Evolutionary conservation across 805 yeast species (phyloP).

Genomic region (Ogataea zsoltii): DNA sequence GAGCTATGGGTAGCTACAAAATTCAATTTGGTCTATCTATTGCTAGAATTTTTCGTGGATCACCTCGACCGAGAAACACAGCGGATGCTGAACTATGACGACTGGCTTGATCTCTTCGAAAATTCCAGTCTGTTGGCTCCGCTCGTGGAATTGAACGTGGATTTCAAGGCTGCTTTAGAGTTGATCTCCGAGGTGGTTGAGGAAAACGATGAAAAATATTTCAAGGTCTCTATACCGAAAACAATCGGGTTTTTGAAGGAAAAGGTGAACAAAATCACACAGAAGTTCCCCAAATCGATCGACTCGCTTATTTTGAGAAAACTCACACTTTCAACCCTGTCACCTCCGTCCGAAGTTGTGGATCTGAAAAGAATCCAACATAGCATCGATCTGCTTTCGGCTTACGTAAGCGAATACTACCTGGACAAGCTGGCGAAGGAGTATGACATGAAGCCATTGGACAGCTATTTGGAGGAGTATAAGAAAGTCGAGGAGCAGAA

Average conservation of each 20-base stretch:
- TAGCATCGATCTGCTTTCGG: constrained; percentile 49
- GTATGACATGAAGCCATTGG: constrained; percentile 24
- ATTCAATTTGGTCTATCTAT: constrained; percentile 41
- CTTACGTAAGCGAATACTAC: constrained; percentile 39
- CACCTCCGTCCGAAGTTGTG: constrained; percentile 37
- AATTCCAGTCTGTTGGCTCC: constrained; percentile 20
- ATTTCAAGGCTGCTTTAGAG: constrained; percentile 28
- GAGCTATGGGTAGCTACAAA: constrained; percentile 41
- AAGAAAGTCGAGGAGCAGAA: constrained; percentile 24
- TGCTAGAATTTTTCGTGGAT: constrained; percentile 38
- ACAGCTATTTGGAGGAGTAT: constrained; percentile 20
- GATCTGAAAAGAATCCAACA: constrained; percentile 38
- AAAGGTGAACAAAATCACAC: constrained; percentile 39
- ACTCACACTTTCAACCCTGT: constrained; percentile 30
- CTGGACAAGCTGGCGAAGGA: constrained; percentile 24
- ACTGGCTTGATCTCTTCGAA: constrained; percentile 37
- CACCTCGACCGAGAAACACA: constrained; percentile 28
- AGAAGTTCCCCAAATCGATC: constrained; percentile 39
- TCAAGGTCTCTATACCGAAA: constrained; percentile 43
- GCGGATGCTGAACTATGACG: constrained; percentile 43
- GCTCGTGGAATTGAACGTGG: constrained; percentile 30
- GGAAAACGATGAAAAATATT: constrained; percentile 47
- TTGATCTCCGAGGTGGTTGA: constrained; percentile 41
- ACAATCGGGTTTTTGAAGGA: constrained; percentile 39
- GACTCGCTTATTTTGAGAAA: constrained; percentile 10